phyloP scores from a whole-genome alignment of 2,329 filamentous ascomycete species.

The Aureobasidium sp. region DNA sequence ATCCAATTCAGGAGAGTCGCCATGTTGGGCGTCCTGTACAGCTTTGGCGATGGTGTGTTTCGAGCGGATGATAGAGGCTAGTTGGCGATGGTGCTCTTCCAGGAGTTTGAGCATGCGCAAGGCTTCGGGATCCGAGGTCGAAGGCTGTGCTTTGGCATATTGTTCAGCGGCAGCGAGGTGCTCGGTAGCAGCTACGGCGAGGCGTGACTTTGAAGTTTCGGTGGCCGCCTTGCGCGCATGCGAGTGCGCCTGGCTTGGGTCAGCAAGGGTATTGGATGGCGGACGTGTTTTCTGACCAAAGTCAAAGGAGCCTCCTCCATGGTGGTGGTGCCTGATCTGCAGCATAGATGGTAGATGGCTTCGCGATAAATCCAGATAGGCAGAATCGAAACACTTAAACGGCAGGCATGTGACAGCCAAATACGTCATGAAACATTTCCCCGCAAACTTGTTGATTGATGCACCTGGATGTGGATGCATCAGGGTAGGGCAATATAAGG shows the following conservation, averaged over 20 bases:
- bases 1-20: background rate
- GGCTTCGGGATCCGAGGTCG: slow-evolving; percentile 61
- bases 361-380: background rate
- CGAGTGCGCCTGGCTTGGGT: slow-evolving; percentile 62
- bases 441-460: background rate
- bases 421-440: background rate
- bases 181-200: slow-evolving; percentile 76
- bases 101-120: slow-evolving; percentile 77
- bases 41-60: slow-evolving; percentile 46
- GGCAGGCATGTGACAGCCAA: background rate
- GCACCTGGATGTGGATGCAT: background rate
- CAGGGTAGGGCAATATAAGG: background rate
- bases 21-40: slow-evolving; percentile 31
- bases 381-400: background rate
- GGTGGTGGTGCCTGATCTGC: slow-evolving; percentile 37
- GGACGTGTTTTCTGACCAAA: slow-evolving; percentile 42
- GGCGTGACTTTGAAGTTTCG: slow-evolving; percentile 61
- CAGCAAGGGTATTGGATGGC: background rate
- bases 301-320: slow-evolving; percentile 68
- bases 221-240: slow-evolving; percentile 78
- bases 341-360: background rate
- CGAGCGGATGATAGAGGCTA: slow-evolving; percentile 73
- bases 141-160: slow-evolving; percentile 74
- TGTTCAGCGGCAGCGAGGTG: slow-evolving; percentile 83
- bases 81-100: slow-evolving; percentile 76